Base-by-base conservation (phyloP, 352 stramenopile genomes). In the Halophytophthora polymorphica region DNA sequence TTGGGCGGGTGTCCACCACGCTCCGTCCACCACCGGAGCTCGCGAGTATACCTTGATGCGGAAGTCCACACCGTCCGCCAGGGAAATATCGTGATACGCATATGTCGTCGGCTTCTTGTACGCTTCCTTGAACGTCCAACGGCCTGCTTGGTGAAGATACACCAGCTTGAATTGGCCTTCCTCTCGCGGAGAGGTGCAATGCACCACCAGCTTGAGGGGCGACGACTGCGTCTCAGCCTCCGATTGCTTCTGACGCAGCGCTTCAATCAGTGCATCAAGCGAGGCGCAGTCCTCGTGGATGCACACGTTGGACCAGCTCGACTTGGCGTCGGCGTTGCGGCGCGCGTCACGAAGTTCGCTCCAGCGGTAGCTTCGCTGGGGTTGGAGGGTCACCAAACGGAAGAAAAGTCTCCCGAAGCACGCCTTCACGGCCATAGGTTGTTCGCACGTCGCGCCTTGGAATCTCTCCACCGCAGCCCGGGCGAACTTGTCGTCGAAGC, bases 291-390 rank as follows among this genome's bases (percentile, higher is more conserved):
- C 25, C 25, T 28, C 23, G n/a, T 42, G 22, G 17, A 28, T 18
- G 23, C 46, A 53, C 15, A 45, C 36, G 18, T 53, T 53, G 5
- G 46, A 53, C 35, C 46, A 53, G 11, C 46, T 36, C 29, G 46
- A 45, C 36, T 17, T 15, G 23, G 44, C 12, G 19, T 44, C 35
- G 4, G 12, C 7, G 25, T 36, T 36, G 36, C 19, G 17, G 12
- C 15, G 36, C 23, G 22, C 25, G 13, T 33, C 12, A 22, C 17
- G 8, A 34, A 52, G 34, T 22, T 36, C 14, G 25, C 34, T 43
- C 23, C 25, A 31, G 5, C 37, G 15, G 46, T 43, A 40, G 35
- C 17, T 29, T 18, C 29, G 18, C 6, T 10, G n/a, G 29, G 28
- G 10, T 6, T 12, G 44, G 1, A 41, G 29, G 18, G 44, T 25